Evolutionary conservation across 371 early-diverging fungal genomes (phyloP), one percentile per base, ranked within the genome.

Genomic region (Mortierella sp.): DNA sequence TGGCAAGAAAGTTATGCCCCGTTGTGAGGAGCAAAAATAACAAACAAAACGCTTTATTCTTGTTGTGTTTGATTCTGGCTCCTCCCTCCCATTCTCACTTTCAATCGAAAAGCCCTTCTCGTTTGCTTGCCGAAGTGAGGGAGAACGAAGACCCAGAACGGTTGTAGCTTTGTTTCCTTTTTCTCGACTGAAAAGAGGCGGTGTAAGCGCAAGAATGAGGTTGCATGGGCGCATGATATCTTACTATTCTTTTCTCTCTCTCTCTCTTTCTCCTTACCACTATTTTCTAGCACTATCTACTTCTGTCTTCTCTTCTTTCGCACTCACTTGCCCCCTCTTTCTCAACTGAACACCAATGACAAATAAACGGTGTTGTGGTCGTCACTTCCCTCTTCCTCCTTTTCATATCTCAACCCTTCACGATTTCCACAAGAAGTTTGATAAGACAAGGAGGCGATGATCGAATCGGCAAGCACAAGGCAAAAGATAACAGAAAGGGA

Each of bases 281-380:
- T 16, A 16, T 26, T 13, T n/a, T 55, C 28, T 96, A 50, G 11
- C 50, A 8, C 96, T 89, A 97, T 96, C 95, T 98, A 98, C 88
- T 97, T 95, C 89, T 97, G 97, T 81, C 98, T 98, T 73, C 98
- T 97, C 76, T 96, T 31, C 31, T 16, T 50, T 40, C 43, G 16
- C 50, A 97, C 46, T 99, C 96, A 88, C 10, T 26, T 28, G 3
- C 34, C 3, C 16, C 64, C 40, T 37, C 10, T 4, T 67, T 16
- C 50, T 50, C 50, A 50, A 50, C 16, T 14, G 13, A 3, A 13
- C 24, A 37, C 34, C 37, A 67, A 37, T 24, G 67, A 40, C 43
- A 40, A 31, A 21, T 8, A 67, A 37, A 24, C n/a, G 67, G 67
- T 67, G 40, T 64, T 21, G 40, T 67, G 10, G 99, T 98, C 91